A percentile compares a stretch with the other conserved stretches of the same genome.
Evolutionary conservation across 192 early-diverging fungal species (phyloP).

Genomic region (Coemansia asiatica): DNA sequence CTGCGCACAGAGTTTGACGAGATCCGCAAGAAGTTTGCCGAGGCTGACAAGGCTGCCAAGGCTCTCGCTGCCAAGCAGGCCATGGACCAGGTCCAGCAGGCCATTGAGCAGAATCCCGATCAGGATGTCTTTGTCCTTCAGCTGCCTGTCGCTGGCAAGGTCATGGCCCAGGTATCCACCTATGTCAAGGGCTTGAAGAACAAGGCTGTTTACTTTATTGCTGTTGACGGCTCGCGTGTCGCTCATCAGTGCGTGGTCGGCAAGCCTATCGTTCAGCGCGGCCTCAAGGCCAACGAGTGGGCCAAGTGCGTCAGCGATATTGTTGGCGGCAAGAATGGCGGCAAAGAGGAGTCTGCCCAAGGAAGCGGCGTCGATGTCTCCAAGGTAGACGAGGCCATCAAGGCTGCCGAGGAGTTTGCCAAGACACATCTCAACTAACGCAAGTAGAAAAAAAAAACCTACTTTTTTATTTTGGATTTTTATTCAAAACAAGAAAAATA

Average conservation of each 20-base stretch:
- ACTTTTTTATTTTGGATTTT: too few relatives aligned
- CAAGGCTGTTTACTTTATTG: constrained; percentile 87
- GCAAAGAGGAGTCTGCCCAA: constrained; percentile 91
- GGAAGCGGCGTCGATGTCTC: constrained; percentile 75
- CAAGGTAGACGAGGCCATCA: constrained; percentile 72
- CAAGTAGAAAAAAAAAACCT: too few relatives aligned
- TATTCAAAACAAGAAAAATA: too few relatives aligned
- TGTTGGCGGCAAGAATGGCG: constrained; percentile 91
- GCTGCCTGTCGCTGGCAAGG: constrained; percentile 77
- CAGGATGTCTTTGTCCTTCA: constrained; percentile 57
- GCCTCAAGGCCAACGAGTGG: constrained; percentile 92
- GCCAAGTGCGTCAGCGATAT: constrained; percentile 76
- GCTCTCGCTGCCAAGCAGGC: constrained; percentile 81
- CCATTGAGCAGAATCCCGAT: constrained; percentile 68
- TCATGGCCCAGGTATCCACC: constrained; percentile 73
- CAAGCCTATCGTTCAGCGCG: constrained; percentile 71
- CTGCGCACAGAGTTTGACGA: constrained; percentile 70
- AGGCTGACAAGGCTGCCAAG: constrained; percentile 88
- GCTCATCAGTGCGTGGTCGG: constrained; percentile 81
- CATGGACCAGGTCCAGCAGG: constrained; percentile 71
- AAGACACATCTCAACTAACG: constrained; percentile 53
- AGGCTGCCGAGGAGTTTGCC: constrained; percentile 74
- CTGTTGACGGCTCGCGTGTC: constrained; percentile 75
- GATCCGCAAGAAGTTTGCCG: constrained; percentile 82
- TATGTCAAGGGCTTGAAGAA: constrained; percentile 74